Base-by-base conservation (phyloP, 2,329 filamentous ascomycete species). In the Sporothrix pseudoabietina region DNA sequence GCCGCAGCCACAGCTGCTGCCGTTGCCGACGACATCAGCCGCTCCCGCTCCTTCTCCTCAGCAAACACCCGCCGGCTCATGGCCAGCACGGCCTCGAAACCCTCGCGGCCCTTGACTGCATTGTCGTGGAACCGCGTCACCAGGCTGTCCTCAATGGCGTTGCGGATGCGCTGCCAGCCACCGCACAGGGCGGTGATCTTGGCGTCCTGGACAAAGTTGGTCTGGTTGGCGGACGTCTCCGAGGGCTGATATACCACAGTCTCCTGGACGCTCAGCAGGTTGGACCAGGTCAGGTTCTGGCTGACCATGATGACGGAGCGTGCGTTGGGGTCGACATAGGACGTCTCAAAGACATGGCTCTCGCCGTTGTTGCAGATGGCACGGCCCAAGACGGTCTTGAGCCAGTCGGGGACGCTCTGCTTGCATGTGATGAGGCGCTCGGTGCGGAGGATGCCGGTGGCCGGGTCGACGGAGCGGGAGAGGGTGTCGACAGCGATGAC, bases 231-330 rank as follows among this genome's bases (percentile, higher is more conserved):
- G 80, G 80, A 80, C 30, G 35, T 19, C 6, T 26, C 63, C 63
- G 85, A 78, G 0, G 94, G 94, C 77, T 87, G 87, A 84, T 98
- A 98, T 72, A 92, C 86, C 76, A 98, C 94, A 22, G 95, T 98
- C 85, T 99, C 96, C 81, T 94, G 92, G 63, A 98, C 94, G 79
- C 89, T 94, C 80, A 98, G 87, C 71, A 99, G 88, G 79, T 98
- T 97, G 76, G 90, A 91, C 88, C 90, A 96, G 8, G 96, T 98
- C 80, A 99, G 86, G 84, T 99, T 99, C 81, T 94, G 93, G 77
- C 93, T 96, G 81, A 94, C 94, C 92, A 99, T 97, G 75, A 94
- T 98, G 79, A 99, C 93, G 76, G 93, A 97, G 83, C 94, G 94
- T 75, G 87, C 86, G 57, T 82, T 79, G 0, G 93, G 93, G 82